Conservation (phyloP, 192 early-diverging fungal genomes). For the Coemansia sp. region DNA sequence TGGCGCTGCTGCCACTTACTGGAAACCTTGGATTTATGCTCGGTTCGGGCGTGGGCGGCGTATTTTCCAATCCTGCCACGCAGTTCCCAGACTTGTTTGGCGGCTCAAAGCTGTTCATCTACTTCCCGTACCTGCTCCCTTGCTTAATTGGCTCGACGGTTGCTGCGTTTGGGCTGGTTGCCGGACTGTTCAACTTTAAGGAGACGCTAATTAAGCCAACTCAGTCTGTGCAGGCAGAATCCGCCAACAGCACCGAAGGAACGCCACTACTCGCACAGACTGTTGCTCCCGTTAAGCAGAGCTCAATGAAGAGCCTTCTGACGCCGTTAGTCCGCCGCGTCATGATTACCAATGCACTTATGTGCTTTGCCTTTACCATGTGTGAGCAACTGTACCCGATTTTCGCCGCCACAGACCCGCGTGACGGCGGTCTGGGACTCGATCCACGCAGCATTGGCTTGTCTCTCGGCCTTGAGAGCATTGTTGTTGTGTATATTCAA, state of each 20-base stretch:
- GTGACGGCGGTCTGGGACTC: conserved; percentile 60
- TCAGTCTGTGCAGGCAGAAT: background rate
- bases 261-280: background rate
- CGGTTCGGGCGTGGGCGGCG: conserved; percentile 79
- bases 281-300: background rate
- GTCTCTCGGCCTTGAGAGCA: conserved; percentile 42
- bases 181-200: conserved; percentile 66
- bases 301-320: conserved; percentile 20
- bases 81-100: conserved; percentile 68
- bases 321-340: conserved; percentile 32
- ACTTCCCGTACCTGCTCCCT: conserved; percentile 84
- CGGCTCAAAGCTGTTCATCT: conserved; percentile 58
- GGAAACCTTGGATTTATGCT: conserved; percentile 67
- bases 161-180: conserved; percentile 64
- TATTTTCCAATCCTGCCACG: conserved; percentile 73
- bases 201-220: conserved; percentile 54
- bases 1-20: conserved; percentile 72
- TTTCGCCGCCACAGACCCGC: conserved; percentile 37
- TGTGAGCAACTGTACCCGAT: conserved; percentile 41
- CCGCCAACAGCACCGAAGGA: background rate
- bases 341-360: conserved; percentile 21
- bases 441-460: conserved; percentile 56
- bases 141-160: conserved; percentile 71
- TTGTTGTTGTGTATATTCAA: conserved; percentile 55
- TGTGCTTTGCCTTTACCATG: conserved; percentile 25